These are phyloP conservation scores for Emergomyces pasteurianus DNA, from an alignment of 2,329 filamentous ascomycete genomes.

Conservation along the genomic window DNA sequence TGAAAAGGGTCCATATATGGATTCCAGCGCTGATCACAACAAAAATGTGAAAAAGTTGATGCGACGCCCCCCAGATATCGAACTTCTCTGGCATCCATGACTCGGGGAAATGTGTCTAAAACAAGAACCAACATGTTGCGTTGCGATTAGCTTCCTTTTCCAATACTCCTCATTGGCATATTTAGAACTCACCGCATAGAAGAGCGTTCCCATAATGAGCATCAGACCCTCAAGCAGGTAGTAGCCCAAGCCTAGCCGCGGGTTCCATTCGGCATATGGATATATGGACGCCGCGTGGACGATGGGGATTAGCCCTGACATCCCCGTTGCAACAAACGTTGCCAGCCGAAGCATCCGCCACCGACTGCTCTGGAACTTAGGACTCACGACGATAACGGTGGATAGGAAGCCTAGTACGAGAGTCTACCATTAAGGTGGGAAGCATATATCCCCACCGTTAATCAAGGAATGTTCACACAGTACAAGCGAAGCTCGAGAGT, in stretches of 20 bases:
- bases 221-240: constrained; percentile 17
- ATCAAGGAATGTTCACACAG: not conserved
- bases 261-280: constrained; percentile 13
- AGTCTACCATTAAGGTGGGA: constrained; percentile 17
- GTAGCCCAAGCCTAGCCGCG: constrained; percentile 16
- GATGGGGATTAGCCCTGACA: constrained; percentile 15
- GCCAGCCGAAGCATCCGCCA: constrained; percentile 14
- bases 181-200: constrained; percentile 14
- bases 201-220: constrained; percentile 13
- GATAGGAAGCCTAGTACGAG: constrained; percentile 24
- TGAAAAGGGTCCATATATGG: constrained; percentile 59
- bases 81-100: constrained; percentile 31
- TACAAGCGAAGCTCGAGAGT: constrained; percentile 12
- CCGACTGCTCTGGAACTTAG: constrained; percentile 16
- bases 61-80: constrained; percentile 36
- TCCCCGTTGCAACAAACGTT: constrained; percentile 14
- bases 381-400: constrained; percentile 24
- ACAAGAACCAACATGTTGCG: not conserved
- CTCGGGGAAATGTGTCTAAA: constrained; percentile 35
- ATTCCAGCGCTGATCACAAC: constrained; percentile 32
- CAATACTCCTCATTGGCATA: not conserved
- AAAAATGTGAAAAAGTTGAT: constrained; percentile 37
- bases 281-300: constrained; percentile 16
- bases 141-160: not conserved
- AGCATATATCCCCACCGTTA: not conserved